Evolutionary conservation across 441 rosid species (phyloP).

Genomic region (Adansonia gregorii): DNA sequence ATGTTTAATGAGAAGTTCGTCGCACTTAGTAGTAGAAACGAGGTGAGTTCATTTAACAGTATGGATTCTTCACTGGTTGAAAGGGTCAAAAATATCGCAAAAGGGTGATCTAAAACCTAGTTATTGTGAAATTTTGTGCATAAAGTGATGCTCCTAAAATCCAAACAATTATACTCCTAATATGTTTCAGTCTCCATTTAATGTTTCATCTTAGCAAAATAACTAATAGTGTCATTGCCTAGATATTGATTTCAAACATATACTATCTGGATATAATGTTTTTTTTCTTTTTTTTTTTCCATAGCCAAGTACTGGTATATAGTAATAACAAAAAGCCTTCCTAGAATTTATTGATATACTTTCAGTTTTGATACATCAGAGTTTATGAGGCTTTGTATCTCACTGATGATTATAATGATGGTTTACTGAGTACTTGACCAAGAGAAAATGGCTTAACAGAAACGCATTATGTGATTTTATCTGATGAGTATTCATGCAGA

Average conservation of each 20-base stretch:
- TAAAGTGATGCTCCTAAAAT: background rate
- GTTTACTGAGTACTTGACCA: background rate
- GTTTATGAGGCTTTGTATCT: background rate
- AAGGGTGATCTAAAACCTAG: background rate
- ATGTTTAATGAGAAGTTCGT: conserved; percentile 64
- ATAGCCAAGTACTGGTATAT: background rate
- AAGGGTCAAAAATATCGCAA: background rate
- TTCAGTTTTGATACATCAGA: background rate
- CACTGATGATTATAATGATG: background rate
- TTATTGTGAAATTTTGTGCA: background rate
- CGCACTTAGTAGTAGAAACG: conserved; percentile 65
- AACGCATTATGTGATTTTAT: background rate
- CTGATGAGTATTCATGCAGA: background rate
- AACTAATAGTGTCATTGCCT: no score
- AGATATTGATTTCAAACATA: background rate
- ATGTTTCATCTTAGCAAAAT: background rate
- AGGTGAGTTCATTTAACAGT: conserved; percentile 33
- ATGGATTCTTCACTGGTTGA: conserved; percentile 25
- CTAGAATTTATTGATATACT: background rate
- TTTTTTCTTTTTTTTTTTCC: background rate
- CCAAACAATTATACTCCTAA: background rate
- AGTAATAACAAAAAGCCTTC: background rate
- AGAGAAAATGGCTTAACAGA: background rate
- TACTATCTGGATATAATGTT: background rate
- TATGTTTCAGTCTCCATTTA: background rate